Evolutionary conservation across 306 rosid species (phyloP), one percentile per base, ranked within the genome.

Genomic region (Carpinus viminea): DNA sequence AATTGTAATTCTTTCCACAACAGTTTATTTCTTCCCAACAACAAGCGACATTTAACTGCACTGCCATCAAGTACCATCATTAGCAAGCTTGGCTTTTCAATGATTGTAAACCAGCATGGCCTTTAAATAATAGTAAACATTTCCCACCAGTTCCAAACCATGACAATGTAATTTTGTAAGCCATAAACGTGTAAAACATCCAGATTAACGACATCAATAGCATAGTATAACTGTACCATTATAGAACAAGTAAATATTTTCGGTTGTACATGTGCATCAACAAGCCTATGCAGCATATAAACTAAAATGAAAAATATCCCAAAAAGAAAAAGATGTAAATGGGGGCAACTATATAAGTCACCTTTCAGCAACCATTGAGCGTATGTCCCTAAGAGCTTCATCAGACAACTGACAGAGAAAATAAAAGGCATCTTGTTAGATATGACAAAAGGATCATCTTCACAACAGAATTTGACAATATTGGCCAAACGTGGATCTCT

Each of bases 331-430:
- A 81, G 18, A 50, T 70, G 61, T 28, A 51, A 65, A 43, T 41
- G 51, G n/a, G 26, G 70, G 55, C 74, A 80, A 80, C 74, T 59
- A 53, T 43, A 53, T 66, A 65, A 31, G 56, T 88, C 80, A 95
- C 98, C 98, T 93, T 85, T 93, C 90, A 81, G 70, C 62, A 70
- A 93, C 85, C 80, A 93, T 74, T 51, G 91, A 84, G 84, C 96
- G 93, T 81, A 95, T 83, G 76, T 75, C 86, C 74, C 80, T 81
- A 15, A 93, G 89, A 77, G 99, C 97, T 84, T 90, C 99, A 75
- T 89, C 94, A 83, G 99, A 91, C 81, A 95, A 90, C 99, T 95
- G 86, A 66, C 77, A 76, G 15, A 65, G 38, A 76, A 83, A 74
- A 59, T 18, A 21, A 75, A 81, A 59, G 34, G 56, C 1, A 47